Percentiles rank a stretch among this genome's conserved stretches.
These are phyloP conservation scores for Saururus chinensis DNA, from an alignment of 164 flowering plant species.

Conservation along the genomic window DNA sequence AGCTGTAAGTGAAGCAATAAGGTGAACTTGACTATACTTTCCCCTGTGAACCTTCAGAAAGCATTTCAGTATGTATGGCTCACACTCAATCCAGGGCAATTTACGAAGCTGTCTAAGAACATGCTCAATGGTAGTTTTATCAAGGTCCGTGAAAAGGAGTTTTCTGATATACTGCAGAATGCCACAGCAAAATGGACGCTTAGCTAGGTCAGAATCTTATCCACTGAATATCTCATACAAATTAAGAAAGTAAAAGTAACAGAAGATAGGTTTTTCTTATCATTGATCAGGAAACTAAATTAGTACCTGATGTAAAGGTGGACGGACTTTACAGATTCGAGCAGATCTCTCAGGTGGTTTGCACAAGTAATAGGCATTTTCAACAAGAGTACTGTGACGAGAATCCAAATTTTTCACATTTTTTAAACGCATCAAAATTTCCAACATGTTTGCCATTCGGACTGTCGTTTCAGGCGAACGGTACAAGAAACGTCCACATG, in stretches of 20 bases:
- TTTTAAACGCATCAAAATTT: constrained; percentile 94
- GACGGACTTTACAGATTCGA: constrained; percentile 81
- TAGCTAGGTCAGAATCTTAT: background rate
- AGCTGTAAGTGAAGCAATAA: constrained; percentile 93
- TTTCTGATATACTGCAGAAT: constrained; percentile 81
- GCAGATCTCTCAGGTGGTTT: constrained; percentile 99
- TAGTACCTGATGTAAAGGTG: constrained; percentile 86
- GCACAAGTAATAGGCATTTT: constrained; percentile 97
- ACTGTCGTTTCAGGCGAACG: constrained; percentile 93
- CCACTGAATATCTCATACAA: background rate
- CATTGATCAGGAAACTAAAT: background rate
- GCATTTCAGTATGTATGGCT: constrained; percentile 73
- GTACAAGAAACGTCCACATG: constrained; percentile 95
- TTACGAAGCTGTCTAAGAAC: constrained; percentile 94
- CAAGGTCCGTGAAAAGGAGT: constrained; percentile 85
- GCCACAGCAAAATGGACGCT: background rate
- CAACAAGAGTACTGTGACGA: constrained; percentile 92
- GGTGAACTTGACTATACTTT: constrained; percentile 90
- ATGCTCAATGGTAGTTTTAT: constrained; percentile 85
- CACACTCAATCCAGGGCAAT: constrained; percentile 95
- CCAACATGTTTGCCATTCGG: constrained; percentile 95
- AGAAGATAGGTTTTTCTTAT: constrained; percentile 1
- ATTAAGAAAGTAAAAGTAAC: constrained; percentile 1
- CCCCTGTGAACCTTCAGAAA: constrained; percentile 95
- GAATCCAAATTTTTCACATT: constrained; percentile 98